Base-by-base conservation (phyloP, 805 yeast genomes). In the Scheffersomyces stipitis region DNA sequence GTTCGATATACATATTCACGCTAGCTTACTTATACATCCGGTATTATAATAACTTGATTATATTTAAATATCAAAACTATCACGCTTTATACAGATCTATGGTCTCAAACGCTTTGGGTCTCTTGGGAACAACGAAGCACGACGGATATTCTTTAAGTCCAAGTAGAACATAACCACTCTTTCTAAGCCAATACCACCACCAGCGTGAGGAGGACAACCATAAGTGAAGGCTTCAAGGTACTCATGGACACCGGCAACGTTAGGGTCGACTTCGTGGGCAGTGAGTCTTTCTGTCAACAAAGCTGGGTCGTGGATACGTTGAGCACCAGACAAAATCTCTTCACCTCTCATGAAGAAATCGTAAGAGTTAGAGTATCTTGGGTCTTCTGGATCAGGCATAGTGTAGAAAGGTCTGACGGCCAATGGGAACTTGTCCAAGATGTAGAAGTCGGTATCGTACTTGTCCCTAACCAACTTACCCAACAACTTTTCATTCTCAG, bases 281-380 rank as follows among this genome's bases (percentile, higher is more conserved):
- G 64, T 71, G 85, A 93, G 81, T 71, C 98, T 81, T 69, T 85
- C 78, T 53, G 70, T 75, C 56, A 93, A 78, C 54, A 93, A 73
- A 45, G 73, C 87, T 34, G 95, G 81, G 64, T 93, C 98, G 63
- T 93, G 99, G 52, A 93, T 80, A 79, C 99, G 96, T 74, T 93
- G 99, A 40, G 99, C 99, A 56, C 99, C 99, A n/a, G 96, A 88
- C 52, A 93, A 72, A 55, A 93, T 93, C 71, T 93, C 99, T 73
- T 93, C 99, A 62, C 99, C 99, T 74, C 99, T 85, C 99, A 93
- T 93, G 78, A 93, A 93, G 83, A 93, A 93, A 72, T 93, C 99
- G 62, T 91, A 93, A 15, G 98, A 91, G 80, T 93, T 93, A 46
- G 98, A 90, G 72, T 90, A 90, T 52, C 83, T 76, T 46, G 96